Conservation (phyloP, 1,284 basidiomycete genomes). For the Ceraceosorus guamensis region DNA sequence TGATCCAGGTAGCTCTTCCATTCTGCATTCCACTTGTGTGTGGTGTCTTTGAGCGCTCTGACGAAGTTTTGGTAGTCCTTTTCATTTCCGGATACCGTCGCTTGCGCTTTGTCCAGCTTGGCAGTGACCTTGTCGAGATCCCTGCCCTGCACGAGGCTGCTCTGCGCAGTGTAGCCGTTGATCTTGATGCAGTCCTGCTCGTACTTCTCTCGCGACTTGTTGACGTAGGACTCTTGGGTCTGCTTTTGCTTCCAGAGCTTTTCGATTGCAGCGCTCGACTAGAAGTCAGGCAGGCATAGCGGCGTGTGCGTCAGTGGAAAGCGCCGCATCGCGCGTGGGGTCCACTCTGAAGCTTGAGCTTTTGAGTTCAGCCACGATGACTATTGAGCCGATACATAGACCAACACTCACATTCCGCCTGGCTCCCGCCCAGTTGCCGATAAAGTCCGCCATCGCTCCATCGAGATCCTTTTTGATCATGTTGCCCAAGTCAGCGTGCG, state of each 20-base stretch:
- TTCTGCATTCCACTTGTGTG: slow-evolving; percentile 78
- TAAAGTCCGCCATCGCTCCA: slow-evolving; percentile 45
- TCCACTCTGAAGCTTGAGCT: too few relatives aligned
- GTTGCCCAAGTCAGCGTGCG: slow-evolving; percentile 63
- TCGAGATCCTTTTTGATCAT: slow-evolving; percentile 76
- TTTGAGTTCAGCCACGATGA: too few relatives aligned
- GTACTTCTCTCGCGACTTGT: slow-evolving; percentile 78
- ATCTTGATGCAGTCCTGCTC: slow-evolving; percentile 87
- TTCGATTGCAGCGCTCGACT: slow-evolving; percentile 16
- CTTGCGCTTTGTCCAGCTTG: slow-evolving; percentile 81
- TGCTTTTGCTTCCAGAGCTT: slow-evolving; percentile 45
- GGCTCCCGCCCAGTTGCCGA: slow-evolving; percentile 3
- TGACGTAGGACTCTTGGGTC: slow-evolving; percentile 42
- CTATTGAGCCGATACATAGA: slow-evolving; percentile 1
- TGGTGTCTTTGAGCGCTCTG: slow-evolving; percentile 70
- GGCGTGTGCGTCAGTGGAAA: too few relatives aligned
- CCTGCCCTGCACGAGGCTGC: slow-evolving; percentile 82
- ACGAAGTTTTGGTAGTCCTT: slow-evolving; percentile 80
- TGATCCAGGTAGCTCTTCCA: slow-evolving; percentile 66
- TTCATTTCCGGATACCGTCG: slow-evolving; percentile 76
- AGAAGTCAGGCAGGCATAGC: too few relatives aligned
- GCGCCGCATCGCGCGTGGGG: too few relatives aligned
- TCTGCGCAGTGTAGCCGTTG: slow-evolving; percentile 90
- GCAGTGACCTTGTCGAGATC: slow-evolving; percentile 82
- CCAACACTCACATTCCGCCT: background rate